Percentiles rank a stretch among this genome's conserved stretches.
phyloP scores from a whole-genome alignment of 305 asterid genomes.

The Withania somnifera region DNA sequence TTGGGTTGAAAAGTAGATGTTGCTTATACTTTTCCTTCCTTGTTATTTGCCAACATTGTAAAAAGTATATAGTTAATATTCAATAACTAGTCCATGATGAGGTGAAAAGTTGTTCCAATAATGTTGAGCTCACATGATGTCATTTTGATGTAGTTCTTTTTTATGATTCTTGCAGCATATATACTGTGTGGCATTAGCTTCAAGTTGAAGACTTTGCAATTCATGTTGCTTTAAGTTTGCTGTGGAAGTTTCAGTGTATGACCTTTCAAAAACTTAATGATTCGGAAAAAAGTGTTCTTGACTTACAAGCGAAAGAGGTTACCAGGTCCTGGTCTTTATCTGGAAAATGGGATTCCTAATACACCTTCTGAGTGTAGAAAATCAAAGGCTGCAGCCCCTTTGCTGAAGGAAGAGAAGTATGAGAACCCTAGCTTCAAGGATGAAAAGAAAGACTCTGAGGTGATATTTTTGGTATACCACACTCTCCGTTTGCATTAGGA shows the following conservation, averaged over 20 bases:
- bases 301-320: slow-evolving; percentile 63
- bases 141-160: not conserved
- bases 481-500: not conserved
- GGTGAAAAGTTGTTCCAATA: not conserved
- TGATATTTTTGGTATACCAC: slow-evolving; percentile 14
- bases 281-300: slow-evolving; percentile 44
- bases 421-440: slow-evolving; percentile 18
- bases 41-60: not conserved
- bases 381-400: slow-evolving; percentile 9
- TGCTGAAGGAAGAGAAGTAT: slow-evolving; percentile 16
- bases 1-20: not conserved
- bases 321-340: slow-evolving; percentile 22
- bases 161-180: not conserved
- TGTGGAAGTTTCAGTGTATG: not conserved
- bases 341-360: slow-evolving; percentile 16
- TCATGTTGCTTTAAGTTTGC: not conserved
- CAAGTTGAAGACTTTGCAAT: not conserved
- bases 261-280: slow-evolving; percentile 11
- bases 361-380: slow-evolving; percentile 10
- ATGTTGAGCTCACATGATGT: not conserved
- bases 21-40: not conserved
- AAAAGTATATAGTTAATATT: not conserved
- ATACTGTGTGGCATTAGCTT: not conserved
- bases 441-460: slow-evolving; percentile 26
- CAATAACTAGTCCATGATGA: not conserved